These are phyloP conservation scores for Penicillium malachiteum DNA, from an alignment of 495 filamentous ascomycete species.

Conservation along the genomic window DNA sequence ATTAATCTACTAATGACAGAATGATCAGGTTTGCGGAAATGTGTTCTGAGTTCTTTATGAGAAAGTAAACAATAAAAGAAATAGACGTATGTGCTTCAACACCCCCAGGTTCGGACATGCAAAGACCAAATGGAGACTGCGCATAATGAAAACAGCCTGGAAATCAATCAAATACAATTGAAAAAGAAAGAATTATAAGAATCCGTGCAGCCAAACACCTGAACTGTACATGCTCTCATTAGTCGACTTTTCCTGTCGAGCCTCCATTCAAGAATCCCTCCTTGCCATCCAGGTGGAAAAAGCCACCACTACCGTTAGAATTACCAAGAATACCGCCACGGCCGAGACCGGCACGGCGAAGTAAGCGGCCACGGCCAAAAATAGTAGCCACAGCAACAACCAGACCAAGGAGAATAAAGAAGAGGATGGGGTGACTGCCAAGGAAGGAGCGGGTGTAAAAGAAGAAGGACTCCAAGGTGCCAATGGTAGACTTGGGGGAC, in stretches of 20 bases:
- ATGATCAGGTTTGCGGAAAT: background rate
- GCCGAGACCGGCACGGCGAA: slow-evolving; percentile 29
- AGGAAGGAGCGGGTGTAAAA: slow-evolving; percentile 70
- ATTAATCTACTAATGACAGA: slow-evolving; percentile 6
- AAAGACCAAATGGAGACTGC: slow-evolving; percentile 15
- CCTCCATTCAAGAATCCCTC: slow-evolving; percentile 63
- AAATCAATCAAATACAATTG: slow-evolving; percentile 28
- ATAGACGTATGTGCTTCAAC: slow-evolving; percentile 27
- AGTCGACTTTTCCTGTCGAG: slow-evolving; percentile 78
- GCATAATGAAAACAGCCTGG: slow-evolving; percentile 17
- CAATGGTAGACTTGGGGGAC: slow-evolving; percentile 81
- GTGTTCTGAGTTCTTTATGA: background rate
- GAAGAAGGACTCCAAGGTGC: slow-evolving; percentile 71
- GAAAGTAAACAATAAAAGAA: slow-evolving; percentile 6
- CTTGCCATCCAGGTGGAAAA: slow-evolving; percentile 77
- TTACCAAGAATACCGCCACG: slow-evolving; percentile 56
- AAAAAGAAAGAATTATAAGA: slow-evolving; percentile 28
- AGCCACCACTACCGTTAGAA: slow-evolving; percentile 57
- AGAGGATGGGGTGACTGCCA: slow-evolving; percentile 69
- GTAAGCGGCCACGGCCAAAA: slow-evolving; percentile 33
- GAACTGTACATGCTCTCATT: slow-evolving; percentile 45
- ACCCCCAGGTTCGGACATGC: slow-evolving; percentile 19
- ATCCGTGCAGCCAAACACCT: slow-evolving; percentile 30
- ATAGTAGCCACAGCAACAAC: slow-evolving; percentile 32
- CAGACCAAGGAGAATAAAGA: slow-evolving; percentile 59